Conservation (phyloP, 1,139 yeast species). For the Hansenula lynferdii region DNA sequence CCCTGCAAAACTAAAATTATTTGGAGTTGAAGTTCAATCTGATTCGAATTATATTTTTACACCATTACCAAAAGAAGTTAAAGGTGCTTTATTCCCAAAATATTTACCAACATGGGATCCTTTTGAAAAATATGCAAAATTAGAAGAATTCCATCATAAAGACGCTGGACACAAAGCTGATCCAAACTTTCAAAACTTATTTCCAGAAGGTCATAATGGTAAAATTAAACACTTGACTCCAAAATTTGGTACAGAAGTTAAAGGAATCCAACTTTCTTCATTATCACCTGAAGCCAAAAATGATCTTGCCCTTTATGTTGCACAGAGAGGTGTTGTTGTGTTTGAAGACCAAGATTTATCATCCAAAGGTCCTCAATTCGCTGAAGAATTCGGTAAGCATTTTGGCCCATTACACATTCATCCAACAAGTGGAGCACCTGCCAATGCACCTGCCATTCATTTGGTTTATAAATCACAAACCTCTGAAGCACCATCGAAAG, state of each 20-base stretch:
- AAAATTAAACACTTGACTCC: constrained; percentile 30
- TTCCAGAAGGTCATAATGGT: constrained; percentile 5
- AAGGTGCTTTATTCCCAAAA: background rate
- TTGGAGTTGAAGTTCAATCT: background rate
- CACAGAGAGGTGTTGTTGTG: constrained; percentile 63
- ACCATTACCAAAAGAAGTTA: background rate
- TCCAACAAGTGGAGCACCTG: constrained; percentile 71
- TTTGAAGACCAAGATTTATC: constrained; percentile 63
- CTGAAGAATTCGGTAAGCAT: constrained; percentile 48
- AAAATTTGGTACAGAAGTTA: constrained; percentile 58
- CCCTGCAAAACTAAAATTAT: background rate
- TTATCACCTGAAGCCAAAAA: constrained; percentile 50
- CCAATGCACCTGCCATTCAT: constrained; percentile 52
- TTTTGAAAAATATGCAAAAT: background rate
- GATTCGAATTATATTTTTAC: background rate
- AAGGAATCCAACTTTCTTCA: constrained; percentile 51
- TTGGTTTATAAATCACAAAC: constrained; percentile 39
- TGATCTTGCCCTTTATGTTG: constrained; percentile 59
- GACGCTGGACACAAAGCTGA: constrained; percentile 22
- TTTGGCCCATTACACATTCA: constrained; percentile 69
- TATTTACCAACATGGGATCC: background rate
- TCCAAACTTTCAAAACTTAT: constrained; percentile 19
- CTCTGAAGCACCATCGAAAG: constrained; percentile 8
- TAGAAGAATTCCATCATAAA: constrained; percentile 6
- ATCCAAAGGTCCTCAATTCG: constrained; percentile 46